These are phyloP conservation scores for Candida sithepensis DNA, from an alignment of 805 yeast species.

Conservation along the genomic window DNA sequence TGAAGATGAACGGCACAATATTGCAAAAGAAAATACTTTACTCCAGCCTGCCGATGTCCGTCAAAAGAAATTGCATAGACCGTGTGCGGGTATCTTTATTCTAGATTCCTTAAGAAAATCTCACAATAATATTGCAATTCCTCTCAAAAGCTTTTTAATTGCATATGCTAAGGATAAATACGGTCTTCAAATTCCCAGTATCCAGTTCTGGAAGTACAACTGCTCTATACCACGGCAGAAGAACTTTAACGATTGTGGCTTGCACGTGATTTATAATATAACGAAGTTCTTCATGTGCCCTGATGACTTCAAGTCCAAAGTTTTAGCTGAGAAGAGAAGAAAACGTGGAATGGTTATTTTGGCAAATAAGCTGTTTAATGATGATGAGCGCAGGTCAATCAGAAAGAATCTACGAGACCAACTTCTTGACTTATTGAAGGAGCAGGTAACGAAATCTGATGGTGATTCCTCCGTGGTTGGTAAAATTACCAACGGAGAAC, in stretches of 20 bases:
- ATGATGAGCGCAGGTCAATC: constrained; percentile 23
- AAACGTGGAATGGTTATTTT: constrained; percentile 5
- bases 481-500: constrained; percentile 13
- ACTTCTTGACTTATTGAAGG: constrained; percentile 23
- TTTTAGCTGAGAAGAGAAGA: constrained; percentile 17
- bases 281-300: constrained; percentile 53
- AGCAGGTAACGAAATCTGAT: constrained; percentile 24
- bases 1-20: background rate
- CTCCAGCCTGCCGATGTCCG: background rate
- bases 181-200: constrained; percentile 40
- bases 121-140: constrained; percentile 48
- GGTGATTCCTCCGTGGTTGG: constrained; percentile 26
- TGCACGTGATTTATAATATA: constrained; percentile 78
- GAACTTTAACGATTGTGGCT: constrained; percentile 92
- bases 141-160: constrained; percentile 56
- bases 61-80: constrained; percentile 5
- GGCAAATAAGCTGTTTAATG: constrained; percentile 22
- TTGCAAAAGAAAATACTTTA: background rate
- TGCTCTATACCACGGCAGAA: constrained; percentile 72
- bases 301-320: constrained; percentile 32
- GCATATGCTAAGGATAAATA: constrained; percentile 69
- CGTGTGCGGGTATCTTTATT: constrained; percentile 45
- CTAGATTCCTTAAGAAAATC: constrained; percentile 73
- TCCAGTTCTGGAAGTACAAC: constrained; percentile 35
- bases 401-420: constrained; percentile 23